phyloP scores from a whole-genome alignment of 371 early-diverging fungal genomes.

The Lichtheimia hyalospora region DNA sequence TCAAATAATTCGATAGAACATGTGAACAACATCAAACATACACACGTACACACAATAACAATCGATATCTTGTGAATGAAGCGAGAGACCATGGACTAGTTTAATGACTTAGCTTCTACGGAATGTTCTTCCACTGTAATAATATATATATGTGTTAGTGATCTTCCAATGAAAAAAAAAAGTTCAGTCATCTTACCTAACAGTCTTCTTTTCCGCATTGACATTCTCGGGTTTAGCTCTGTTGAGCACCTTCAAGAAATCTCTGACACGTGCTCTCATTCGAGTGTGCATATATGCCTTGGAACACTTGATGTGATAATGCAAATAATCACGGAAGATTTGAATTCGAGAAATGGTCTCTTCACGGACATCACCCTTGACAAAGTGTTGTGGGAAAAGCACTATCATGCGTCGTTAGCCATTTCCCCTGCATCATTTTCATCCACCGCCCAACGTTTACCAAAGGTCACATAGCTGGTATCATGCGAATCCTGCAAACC shows the following conservation, averaged over 20 bases:
- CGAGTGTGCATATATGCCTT: constrained; percentile 99
- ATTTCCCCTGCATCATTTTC: background rate
- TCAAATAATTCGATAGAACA: too few relatives aligned
- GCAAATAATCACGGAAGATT: constrained; percentile 96
- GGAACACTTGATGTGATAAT: constrained; percentile 98
- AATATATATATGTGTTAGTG: background rate
- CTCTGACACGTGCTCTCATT: constrained; percentile 93
- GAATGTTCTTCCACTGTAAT: constrained; percentile 35
- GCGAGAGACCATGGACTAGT: background rate
- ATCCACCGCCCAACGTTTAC: constrained; percentile 38
- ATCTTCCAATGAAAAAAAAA: background rate
- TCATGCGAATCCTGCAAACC: constrained; percentile 67
- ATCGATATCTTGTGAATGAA: background rate
- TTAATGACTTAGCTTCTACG: constrained; percentile 22
- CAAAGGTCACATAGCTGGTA: constrained; percentile 94
- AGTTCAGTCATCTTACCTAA: constrained; percentile 44
- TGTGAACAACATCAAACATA: too few relatives aligned
- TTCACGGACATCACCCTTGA: constrained; percentile 70
- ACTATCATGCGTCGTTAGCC: constrained; percentile 52
- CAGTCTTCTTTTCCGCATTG: constrained; percentile 86
- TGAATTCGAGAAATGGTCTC: constrained; percentile 92
- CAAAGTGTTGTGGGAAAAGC: constrained; percentile 91
- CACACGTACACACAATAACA: background rate
- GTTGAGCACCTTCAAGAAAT: constrained; percentile 96
- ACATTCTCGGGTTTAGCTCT: constrained; percentile 92